Evolutionary conservation across 805 yeast species (phyloP).

Genomic region (Ogataea corticis): DNA sequence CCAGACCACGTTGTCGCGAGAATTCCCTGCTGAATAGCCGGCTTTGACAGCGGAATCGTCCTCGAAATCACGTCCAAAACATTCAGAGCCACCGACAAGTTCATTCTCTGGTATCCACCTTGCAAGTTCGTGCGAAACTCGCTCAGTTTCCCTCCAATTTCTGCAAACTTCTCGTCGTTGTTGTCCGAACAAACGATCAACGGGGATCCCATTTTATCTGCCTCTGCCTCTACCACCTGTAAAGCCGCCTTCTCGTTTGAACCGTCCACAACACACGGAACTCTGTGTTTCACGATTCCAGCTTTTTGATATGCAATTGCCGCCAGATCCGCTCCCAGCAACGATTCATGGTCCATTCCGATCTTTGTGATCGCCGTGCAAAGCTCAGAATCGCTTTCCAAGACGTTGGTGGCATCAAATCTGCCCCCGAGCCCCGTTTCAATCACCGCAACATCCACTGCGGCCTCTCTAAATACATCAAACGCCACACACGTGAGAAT

Average conservation of each 20-base stretch:
- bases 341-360: constrained; percentile 79
- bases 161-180: constrained; percentile 4
- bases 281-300: constrained; percentile 69
- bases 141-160: constrained; percentile 6
- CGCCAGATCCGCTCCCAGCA: constrained; percentile 65
- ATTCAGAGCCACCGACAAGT: constrained; percentile 66
- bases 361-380: constrained; percentile 80
- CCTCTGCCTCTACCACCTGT: constrained; percentile 41
- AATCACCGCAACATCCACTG: constrained; percentile 74
- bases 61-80: constrained; percentile 43
- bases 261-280: constrained; percentile 73
- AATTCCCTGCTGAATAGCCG: constrained; percentile 52
- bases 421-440: constrained; percentile 96
- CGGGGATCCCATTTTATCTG: constrained; percentile 37
- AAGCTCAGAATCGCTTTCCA: constrained; percentile 43
- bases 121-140: constrained; percentile 51
- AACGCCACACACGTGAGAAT: constrained; percentile 82
- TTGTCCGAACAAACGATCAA: constrained; percentile 10
- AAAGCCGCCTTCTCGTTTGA: constrained; percentile 57
- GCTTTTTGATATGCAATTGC: constrained; percentile 81
- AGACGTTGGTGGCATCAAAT: constrained; percentile 83
- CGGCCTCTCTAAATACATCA: constrained; percentile 59
- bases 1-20: constrained; percentile 78
- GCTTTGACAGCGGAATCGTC: constrained; percentile 25
- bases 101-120: constrained; percentile 73